Percentiles rank a stretch among this genome's conserved stretches.
These are phyloP conservation scores for Pseudoturritis turrita DNA, from an alignment of 345 rosid species.

Conservation along the genomic window DNA sequence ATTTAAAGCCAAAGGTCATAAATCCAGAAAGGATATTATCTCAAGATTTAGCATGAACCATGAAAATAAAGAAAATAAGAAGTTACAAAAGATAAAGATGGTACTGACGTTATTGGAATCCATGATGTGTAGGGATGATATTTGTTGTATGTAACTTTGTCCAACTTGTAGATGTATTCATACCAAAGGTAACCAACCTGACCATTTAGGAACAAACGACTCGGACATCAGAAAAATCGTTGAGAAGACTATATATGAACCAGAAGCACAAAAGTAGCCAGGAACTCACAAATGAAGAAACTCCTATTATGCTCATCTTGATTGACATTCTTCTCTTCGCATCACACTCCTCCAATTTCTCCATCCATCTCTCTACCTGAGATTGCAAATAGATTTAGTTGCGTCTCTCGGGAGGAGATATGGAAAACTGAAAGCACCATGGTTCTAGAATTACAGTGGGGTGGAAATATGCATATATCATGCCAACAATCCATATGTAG, in stretches of 20 bases:
- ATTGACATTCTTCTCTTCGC: constrained; percentile 61
- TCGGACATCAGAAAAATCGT: not conserved
- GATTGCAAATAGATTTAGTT: not conserved
- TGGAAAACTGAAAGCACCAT: not conserved
- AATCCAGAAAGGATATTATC: not conserved
- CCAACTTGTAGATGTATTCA: constrained; percentile 85
- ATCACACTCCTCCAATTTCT: constrained; percentile 93
- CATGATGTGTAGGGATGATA: constrained; percentile 97
- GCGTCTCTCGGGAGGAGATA: constrained; percentile 1
- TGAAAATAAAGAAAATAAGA: too few species aligned
- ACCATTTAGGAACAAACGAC: not conserved
- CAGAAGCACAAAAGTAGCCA: not conserved
- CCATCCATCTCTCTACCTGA: constrained; percentile 99
- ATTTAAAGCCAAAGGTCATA: constrained; percentile 4
- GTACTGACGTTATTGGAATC: constrained; percentile 93
- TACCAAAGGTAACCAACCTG: constrained; percentile 97
- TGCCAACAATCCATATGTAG: constrained; percentile 95
- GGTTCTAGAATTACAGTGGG: constrained; percentile 60
- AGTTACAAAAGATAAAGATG: not conserved
- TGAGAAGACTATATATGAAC: not conserved
- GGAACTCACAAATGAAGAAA: constrained; percentile 58
- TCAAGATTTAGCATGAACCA: not conserved
- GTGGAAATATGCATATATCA: constrained; percentile 95
- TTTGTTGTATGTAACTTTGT: constrained; percentile 91
- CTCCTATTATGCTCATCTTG: constrained; percentile 54